Percentiles rank a stretch among this genome's conserved stretches.
Conservation (phyloP, 164 flowering plant genomes). For the Stephania yunnanensis region DNA sequence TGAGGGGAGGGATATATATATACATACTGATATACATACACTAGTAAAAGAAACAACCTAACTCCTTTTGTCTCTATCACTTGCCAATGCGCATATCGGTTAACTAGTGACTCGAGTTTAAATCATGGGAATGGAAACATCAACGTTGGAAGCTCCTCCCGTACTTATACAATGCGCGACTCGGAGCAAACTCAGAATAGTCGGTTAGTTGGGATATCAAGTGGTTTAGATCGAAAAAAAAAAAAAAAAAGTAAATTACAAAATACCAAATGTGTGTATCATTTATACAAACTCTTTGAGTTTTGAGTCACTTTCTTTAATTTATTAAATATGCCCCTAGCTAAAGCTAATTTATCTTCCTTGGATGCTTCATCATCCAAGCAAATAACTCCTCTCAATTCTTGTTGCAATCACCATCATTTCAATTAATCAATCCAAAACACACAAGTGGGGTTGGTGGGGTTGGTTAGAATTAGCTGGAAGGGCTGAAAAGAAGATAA, state of each 20-base stretch:
- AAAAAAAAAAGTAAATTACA: not conserved
- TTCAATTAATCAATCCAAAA: not conserved
- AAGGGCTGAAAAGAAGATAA: not conserved
- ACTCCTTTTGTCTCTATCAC: not conserved
- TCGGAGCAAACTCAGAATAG: too few relatives aligned
- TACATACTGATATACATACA: not conserved
- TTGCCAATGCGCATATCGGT: too few relatives aligned
- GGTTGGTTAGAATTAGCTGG: not conserved
- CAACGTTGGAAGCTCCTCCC: too few relatives aligned
- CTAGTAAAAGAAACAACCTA: not conserved
- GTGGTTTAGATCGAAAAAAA: too few relatives aligned
- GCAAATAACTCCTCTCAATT: not conserved
- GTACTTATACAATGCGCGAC: too few relatives aligned
- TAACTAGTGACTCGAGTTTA: too few relatives aligned
- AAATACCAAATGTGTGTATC: not conserved
- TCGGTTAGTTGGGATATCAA: too few relatives aligned
- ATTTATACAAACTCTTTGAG: not conserved
- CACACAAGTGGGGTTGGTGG: not conserved
- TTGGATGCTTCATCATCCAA: conserved; percentile 1
- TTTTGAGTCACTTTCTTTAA: not conserved
- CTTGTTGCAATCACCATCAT: not conserved
- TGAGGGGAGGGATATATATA: not conserved
- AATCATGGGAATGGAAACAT: too few relatives aligned
- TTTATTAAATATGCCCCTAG: not conserved
- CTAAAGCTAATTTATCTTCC: not conserved